Percentiles rank a stretch among this genome's conserved stretches.
Evolutionary conservation across 768 basidiomycete species (phyloP).

Genomic region (Mycena rosella): DNA sequence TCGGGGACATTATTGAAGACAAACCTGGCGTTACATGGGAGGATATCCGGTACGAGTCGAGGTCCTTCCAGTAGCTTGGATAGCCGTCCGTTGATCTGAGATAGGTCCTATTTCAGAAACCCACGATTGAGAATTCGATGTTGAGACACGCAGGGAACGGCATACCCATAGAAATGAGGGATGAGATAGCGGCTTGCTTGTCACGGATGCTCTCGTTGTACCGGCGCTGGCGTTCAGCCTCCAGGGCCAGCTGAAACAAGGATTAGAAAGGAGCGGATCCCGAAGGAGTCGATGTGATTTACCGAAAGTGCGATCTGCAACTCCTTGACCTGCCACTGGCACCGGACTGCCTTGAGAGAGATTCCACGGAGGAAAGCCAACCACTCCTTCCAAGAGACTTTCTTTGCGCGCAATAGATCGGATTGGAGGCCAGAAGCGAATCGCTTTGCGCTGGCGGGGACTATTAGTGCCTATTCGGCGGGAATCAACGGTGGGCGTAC

Average conservation of each 20-base stretch:
- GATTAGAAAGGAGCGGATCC: neutral
- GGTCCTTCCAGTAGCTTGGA: neutral
- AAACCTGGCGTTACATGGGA: too few species aligned
- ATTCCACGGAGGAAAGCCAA: slow-evolving; percentile 12
- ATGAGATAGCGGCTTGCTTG: slow-evolving; percentile 12
- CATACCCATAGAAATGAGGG: slow-evolving; percentile 7
- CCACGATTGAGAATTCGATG: neutral
- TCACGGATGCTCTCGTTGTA: slow-evolving; percentile 18
- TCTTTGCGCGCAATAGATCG: slow-evolving; percentile 6
- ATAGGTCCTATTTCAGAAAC: neutral
- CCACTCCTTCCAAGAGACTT: slow-evolving; percentile 2
- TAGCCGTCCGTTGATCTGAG: neutral
- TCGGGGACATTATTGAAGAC: neutral
- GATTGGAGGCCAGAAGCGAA: slow-evolving; percentile 14
- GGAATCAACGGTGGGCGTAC: neutral
- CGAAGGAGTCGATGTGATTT: too few species aligned
- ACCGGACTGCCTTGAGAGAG: slow-evolving; percentile 20
- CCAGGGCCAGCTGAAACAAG: slow-evolving; percentile 5
- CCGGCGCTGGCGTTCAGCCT: slow-evolving; percentile 21
- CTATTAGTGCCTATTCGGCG: neutral
- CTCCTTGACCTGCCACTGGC: slow-evolving; percentile 11
- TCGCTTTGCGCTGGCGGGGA: slow-evolving; percentile 3
- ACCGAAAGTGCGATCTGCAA: slow-evolving; percentile 15
- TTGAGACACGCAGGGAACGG: neutral
- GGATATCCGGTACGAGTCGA: neutral